These are phyloP conservation scores for Rhodotorula babjevae DNA, from an alignment of 768 basidiomycete species.

Conservation along the genomic window DNA sequence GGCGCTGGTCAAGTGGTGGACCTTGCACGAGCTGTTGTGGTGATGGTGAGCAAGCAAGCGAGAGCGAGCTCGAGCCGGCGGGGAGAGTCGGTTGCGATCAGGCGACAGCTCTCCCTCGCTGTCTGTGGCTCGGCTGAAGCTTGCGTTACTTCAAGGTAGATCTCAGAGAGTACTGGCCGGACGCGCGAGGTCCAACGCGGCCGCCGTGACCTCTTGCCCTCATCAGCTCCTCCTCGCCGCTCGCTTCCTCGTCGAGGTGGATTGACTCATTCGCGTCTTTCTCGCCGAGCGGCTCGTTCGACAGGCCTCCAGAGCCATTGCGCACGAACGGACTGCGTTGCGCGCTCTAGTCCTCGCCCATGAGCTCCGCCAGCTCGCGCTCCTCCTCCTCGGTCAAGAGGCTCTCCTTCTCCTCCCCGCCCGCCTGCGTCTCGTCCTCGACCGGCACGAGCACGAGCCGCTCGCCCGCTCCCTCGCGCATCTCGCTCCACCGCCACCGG, in stretches of 20 bases:
- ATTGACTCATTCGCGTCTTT: neutral
- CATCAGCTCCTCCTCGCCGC: neutral
- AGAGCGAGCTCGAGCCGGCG: no score
- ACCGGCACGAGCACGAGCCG: constrained; percentile 41
- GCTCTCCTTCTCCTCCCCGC: constrained; percentile 24
- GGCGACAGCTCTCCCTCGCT: no score
- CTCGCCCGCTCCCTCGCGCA: constrained; percentile 47
- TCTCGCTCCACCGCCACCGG: constrained; percentile 70
- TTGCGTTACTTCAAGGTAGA: no score
- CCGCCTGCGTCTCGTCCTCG: constrained; percentile 42
- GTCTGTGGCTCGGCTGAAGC: no score
- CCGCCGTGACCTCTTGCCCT: neutral
- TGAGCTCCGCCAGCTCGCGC: constrained; percentile 75
- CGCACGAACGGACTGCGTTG: neutral
- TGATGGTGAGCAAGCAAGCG: no score
- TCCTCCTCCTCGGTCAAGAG: constrained; percentile 82
- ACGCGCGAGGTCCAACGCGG: no score
- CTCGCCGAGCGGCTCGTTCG: no score
- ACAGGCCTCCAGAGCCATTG: no score
- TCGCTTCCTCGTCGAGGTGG: neutral
- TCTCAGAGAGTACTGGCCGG: no score
- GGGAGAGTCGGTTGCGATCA: no score
- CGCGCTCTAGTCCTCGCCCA: constrained; percentile 46
- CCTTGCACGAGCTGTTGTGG: no score
- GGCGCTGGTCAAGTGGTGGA: no score